Evolutionary conservation across 2,329 filamentous ascomycete genomes (phyloP).

Genomic region (Berkeleyomyces rouxiae): DNA sequence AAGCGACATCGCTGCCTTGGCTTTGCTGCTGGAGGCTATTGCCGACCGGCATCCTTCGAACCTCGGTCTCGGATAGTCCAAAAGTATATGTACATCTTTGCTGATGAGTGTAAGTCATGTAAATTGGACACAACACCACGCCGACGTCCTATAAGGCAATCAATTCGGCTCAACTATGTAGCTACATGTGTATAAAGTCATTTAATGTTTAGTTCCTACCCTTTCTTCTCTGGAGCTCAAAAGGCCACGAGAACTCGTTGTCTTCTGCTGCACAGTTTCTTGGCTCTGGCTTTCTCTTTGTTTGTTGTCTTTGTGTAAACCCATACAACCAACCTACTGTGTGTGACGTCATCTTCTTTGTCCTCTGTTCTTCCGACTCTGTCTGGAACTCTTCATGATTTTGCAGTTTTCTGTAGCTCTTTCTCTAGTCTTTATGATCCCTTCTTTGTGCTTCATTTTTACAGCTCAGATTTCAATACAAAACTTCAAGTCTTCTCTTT

Average conservation of each 20-base stretch:
- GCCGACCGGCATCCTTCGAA: constrained; percentile 4
- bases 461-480: neutral
- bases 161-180: too few species aligned
- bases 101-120: neutral
- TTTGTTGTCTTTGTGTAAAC: neutral
- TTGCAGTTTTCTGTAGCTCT: neutral
- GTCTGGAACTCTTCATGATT: neutral
- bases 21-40: constrained; percentile 7
- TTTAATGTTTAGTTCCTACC: too few species aligned
- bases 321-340: neutral
- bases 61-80: constrained; percentile 7
- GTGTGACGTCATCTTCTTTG: neutral
- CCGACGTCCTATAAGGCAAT: too few species aligned
- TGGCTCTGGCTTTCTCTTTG: neutral
- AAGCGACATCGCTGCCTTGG: constrained; percentile 12
- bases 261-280: too few species aligned
- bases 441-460: neutral
- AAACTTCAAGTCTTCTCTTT: neutral
- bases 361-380: neutral
- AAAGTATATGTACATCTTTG: constrained; percentile 4
- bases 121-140: neutral
- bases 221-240: too few species aligned
- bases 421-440: neutral
- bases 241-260: too few species aligned
- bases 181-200: too few species aligned